A percentile compares a stretch with the other conserved stretches of the same genome.
Evolutionary conservation across 495 filamentous ascomycete genomes (phyloP).

Genomic region (Xanthoparmelia taractica): DNA sequence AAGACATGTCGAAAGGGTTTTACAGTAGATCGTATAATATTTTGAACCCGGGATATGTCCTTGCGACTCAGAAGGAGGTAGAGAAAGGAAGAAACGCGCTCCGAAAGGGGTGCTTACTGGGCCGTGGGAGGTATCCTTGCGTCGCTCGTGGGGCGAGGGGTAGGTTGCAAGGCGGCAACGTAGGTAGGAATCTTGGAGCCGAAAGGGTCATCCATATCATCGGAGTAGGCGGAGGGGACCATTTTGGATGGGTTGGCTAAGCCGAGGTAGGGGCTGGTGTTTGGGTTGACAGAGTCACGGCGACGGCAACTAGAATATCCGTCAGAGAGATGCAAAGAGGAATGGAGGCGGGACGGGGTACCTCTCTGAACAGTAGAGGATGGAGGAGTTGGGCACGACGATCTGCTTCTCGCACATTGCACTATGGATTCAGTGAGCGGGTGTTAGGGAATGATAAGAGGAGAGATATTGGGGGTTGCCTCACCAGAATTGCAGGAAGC

Average conservation of each 20-base stretch:
- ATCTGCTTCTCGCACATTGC: slow-evolving; percentile 63
- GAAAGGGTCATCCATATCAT: slow-evolving; percentile 28
- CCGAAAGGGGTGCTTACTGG: slow-evolving; percentile 25
- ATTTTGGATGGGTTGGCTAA: slow-evolving; percentile 27
- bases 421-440: slow-evolving; percentile 29
- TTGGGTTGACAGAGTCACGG: slow-evolving; percentile 42
- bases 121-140: slow-evolving; percentile 39
- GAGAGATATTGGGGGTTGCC: slow-evolving; percentile 20
- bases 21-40: neutral
- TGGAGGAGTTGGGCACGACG: slow-evolving; percentile 51
- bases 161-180: slow-evolving; percentile 34
- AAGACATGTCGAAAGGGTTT: neutral
- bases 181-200: slow-evolving; percentile 31
- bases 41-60: neutral
- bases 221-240: slow-evolving; percentile 25
- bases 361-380: slow-evolving; percentile 53
- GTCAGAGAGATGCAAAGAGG: slow-evolving; percentile 12
- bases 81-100: neutral
- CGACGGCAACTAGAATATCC: slow-evolving; percentile 41
- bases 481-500: slow-evolving; percentile 62
- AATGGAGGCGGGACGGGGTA: slow-evolving; percentile 26
- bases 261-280: slow-evolving; percentile 27
- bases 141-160: slow-evolving; percentile 22
- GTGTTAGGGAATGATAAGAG: neutral
- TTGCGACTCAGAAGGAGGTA: neutral